phyloP scores from a whole-genome alignment of 257 asterid genomes.

The Nicotiana knightiana region DNA sequence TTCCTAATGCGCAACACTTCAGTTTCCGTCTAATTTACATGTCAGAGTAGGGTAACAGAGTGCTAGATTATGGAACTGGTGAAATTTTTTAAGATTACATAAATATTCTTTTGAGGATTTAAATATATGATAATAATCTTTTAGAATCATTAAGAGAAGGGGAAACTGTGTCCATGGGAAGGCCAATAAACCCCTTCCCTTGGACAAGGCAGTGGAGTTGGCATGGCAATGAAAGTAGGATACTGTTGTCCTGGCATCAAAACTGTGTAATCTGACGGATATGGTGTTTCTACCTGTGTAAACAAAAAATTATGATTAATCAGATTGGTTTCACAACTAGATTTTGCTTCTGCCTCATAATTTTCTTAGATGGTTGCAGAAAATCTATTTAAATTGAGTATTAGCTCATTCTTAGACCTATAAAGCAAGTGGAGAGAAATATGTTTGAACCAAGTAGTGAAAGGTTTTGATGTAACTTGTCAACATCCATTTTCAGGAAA shows the following conservation, averaged over 20 bases:
- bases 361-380: background rate
- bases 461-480: background rate
- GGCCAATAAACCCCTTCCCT: slow-evolving; percentile 72
- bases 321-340: background rate
- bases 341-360: background rate
- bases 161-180: slow-evolving; percentile 34
- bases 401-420: background rate
- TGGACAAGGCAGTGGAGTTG: slow-evolving; percentile 67
- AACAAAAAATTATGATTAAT: background rate
- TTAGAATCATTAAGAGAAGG: slow-evolving; percentile 13
- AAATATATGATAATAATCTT: background rate
- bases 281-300: slow-evolving; percentile 39
- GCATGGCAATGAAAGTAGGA: slow-evolving; percentile 83
- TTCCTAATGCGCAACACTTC: background rate
- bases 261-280: slow-evolving; percentile 57
- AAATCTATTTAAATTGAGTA: background rate
- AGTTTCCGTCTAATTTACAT: background rate
- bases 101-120: background rate
- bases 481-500: background rate
- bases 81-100: background rate
- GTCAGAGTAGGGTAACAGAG: slow-evolving; percentile 1
- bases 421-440: background rate
- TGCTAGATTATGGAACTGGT: background rate
- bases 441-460: background rate
- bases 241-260: slow-evolving; percentile 82